Base-by-base conservation (phyloP, 371 early-diverging fungal species). In the Basidiobolus meristosporus region DNA sequence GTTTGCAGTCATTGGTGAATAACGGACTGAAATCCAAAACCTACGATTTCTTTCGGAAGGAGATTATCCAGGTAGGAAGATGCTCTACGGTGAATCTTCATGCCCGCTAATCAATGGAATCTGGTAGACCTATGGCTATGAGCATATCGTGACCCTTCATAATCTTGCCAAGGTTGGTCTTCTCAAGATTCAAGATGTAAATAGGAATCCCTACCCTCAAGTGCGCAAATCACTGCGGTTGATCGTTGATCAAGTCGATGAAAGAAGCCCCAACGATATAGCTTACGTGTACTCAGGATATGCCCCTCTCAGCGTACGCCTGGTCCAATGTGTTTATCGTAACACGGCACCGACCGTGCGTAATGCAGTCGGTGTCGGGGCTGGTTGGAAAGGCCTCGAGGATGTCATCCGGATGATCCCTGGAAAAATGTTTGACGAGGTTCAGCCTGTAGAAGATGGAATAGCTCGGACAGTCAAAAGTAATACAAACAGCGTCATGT, bases 241-340 rank as follows among this genome's bases (percentile, higher is more conserved):
- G 43, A 72, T 84, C 43, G 82, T 85, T 16, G 85, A 86, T 43
- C 80, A 92, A 31, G 84, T 83, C 14, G 73, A 84, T 43, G 89
- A 88, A 44, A 68, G 73, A 23, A 66, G 76, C 30, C 88, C 90
- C 0, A 74, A 76, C 31, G 95, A 93, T 56, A 70, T 87, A 0
- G 72, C 87, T 0, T 92, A 88, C 46, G 91, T 90, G 12, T 91
- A 87, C 48, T 82, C 86, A 0, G 97, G 97, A 2, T 93, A 84
- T 53, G 95, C 91, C 1, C 95, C 97, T 2, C 41, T 90, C 20
- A 73, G 75, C 20, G 72, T 88, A 5, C 77, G 97, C 31, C 57
- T 93, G 22, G 66, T 93, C n/a, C 88, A 96, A 50, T 71, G 72
- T 39, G 82, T 37, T 1, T 38, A 35, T n/a, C 52, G 59, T 32